Evolutionary conservation across 2,329 filamentous ascomycete genomes (phyloP), one percentile per base, ranked within the genome.

Genomic region (Aspergillus sp.): DNA sequence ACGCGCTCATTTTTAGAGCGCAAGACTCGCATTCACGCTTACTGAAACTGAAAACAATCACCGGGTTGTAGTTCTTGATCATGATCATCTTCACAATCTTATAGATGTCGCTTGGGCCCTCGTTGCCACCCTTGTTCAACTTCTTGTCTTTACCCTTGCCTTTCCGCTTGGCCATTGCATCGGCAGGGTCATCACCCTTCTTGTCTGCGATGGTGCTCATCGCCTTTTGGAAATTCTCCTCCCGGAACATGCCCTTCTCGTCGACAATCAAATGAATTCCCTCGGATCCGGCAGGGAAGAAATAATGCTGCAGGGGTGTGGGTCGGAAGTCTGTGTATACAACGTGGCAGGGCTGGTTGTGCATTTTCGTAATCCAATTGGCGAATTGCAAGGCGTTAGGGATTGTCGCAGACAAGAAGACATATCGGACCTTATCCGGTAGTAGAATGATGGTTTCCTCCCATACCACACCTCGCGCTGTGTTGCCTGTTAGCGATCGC

Each of bases 11-110:
- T 67, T 92, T 86, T 51, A 99, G 81, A 1, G 95, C 95, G 75
- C 95, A 88, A 63, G 88, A 87, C 78, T 99, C 95, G 74, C 94
- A 97, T 70, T 98, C 94, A 65, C 94, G 86, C 81, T 99, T 99
- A 83, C 93, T 97, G 81, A 99, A 99, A 77, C 94, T 98, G 85
- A 99, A 99, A 45, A 99, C 92, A 73, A 99, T 99, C 69, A 98
- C 95, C 0, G 95, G 95, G 71, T 99, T 97, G 78, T 95, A 96
- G 73, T 90, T 95, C 80, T 93, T 96, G 78, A 91, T 85, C 89
- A 99, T 96, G 68, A 98, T 96, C 95, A 99, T 99, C 77, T 90
- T 91, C 66, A 99, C 90, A 70, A 99, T 96, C 82, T 97, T 98
- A 81, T 92, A 92, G 62, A 99, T 96, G 77, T 99, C 95, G 1